phyloP scores from a whole-genome alignment of 176 grass and related monocot species.

The Cenchrus fungigraminus region DNA sequence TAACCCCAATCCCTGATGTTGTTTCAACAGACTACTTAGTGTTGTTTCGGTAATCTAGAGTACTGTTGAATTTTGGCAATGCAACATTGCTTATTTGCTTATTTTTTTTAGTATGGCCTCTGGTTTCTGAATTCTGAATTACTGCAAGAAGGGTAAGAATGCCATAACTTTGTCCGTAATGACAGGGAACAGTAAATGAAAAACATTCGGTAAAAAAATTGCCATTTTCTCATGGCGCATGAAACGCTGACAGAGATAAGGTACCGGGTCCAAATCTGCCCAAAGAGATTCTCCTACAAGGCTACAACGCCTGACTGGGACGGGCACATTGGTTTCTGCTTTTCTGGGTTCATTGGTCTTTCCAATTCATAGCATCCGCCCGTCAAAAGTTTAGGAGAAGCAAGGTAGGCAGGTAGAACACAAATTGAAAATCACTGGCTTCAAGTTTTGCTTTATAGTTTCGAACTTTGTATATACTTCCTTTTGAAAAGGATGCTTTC shows the following conservation, averaged over 20 bases:
- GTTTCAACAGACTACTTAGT: too few relatives aligned
- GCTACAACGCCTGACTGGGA: neutral
- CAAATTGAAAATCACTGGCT: neutral
- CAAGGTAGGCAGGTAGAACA: neutral
- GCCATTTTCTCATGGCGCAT: constrained; percentile 5
- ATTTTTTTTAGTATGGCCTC: too few relatives aligned
- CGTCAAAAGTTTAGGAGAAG: too few relatives aligned
- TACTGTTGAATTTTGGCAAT: too few relatives aligned
- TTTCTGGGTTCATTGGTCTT: too few relatives aligned
- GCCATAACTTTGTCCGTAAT: neutral
- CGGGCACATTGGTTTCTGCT: too few relatives aligned
- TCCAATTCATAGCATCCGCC: too few relatives aligned
- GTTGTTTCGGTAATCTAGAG: too few relatives aligned
- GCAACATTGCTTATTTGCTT: too few relatives aligned
- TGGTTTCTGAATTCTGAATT: too few relatives aligned
- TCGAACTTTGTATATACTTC: neutral
- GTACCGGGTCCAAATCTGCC: neutral
- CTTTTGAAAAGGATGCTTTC: neutral
- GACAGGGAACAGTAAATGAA: neutral
- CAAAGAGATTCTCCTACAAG: neutral
- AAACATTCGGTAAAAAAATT: neutral
- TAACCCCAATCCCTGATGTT: too few relatives aligned
- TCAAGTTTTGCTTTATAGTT: neutral
- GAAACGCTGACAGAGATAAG: neutral
- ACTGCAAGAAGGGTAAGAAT: too few relatives aligned